phyloP scores from a whole-genome alignment of 768 basidiomycete species.

The Trametes cubensis region DNA sequence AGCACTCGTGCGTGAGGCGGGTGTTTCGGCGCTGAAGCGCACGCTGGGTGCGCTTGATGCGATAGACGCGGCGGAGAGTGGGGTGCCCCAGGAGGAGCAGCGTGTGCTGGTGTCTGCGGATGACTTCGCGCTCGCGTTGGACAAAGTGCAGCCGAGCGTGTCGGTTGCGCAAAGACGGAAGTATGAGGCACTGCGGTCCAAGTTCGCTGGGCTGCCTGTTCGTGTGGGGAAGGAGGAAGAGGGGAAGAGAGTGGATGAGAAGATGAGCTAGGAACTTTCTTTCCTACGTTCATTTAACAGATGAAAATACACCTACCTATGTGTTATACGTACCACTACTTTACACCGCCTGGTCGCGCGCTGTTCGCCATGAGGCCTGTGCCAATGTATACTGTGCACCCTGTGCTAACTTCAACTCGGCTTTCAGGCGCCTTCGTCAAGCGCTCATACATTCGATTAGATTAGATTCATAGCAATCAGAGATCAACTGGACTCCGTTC shows the following conservation, averaged over 20 bases:
- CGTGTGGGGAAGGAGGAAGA: slow-evolving; percentile 25
- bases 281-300: too few species aligned
- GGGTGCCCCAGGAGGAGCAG: slow-evolving; percentile 24
- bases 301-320: too few species aligned
- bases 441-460: neutral
- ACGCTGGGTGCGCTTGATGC: slow-evolving; percentile 68
- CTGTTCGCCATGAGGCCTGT: neutral
- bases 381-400: too few species aligned
- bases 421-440: too few species aligned
- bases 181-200: slow-evolving; percentile 79
- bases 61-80: slow-evolving; percentile 46
- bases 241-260: slow-evolving; percentile 15
- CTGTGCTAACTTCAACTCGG: too few species aligned
- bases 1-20: slow-evolving; percentile 85
- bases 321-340: neutral
- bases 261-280: neutral
- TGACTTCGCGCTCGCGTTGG: slow-evolving; percentile 76
- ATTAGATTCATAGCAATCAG: neutral
- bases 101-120: slow-evolving; percentile 53
- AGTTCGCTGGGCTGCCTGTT: slow-evolving; percentile 78
- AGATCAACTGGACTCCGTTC: neutral
- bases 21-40: slow-evolving; percentile 76
- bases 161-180: slow-evolving; percentile 74
- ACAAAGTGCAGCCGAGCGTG: slow-evolving; percentile 88
- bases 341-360: neutral